phyloP scores from a whole-genome alignment of 2,329 filamentous ascomycete species.

The Ophiostoma ulmi region DNA sequence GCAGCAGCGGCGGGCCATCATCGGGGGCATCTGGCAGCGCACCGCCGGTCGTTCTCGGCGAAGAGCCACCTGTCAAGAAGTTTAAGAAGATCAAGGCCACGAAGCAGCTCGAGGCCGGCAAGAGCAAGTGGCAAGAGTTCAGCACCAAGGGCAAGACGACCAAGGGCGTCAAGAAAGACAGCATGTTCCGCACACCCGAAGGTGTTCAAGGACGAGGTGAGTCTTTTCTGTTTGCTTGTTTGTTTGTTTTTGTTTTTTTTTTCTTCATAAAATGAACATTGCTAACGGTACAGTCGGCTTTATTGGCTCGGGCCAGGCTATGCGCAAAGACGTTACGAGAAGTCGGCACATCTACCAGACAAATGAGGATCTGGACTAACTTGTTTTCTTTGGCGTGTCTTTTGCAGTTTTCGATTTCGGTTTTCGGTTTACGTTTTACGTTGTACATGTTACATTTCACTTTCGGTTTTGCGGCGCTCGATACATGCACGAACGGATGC shows the following conservation, averaged over 20 bases:
- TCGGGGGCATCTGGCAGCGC: not conserved
- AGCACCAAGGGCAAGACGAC: constrained; percentile 68
- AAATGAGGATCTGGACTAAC: constrained; percentile 66
- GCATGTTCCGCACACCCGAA: constrained; percentile 93
- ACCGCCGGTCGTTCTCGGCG: constrained; percentile 29
- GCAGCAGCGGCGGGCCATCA: not conserved
- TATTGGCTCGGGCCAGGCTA: constrained; percentile 87
- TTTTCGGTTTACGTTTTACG: too few relatives aligned
- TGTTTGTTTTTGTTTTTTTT: not conserved
- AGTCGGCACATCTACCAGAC: constrained; percentile 80
- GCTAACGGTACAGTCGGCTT: constrained; percentile 67
- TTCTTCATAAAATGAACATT: constrained; percentile 30
- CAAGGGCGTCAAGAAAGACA: constrained; percentile 73
- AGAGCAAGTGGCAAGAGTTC: constrained; percentile 94
- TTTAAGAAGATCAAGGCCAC: constrained; percentile 88
- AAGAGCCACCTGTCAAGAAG: constrained; percentile 70
- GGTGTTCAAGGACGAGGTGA: constrained; percentile 79
- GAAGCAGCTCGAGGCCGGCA: constrained; percentile 83
- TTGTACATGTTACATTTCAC: not conserved
- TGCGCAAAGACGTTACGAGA: constrained; percentile 85
- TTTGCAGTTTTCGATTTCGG: not conserved
- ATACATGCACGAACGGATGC: not conserved
- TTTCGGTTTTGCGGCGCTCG: not conserved
- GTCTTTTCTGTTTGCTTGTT: too few relatives aligned
- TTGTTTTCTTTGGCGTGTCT: not conserved